Conservation (phyloP, 1,284 basidiomycete genomes). For the Mycena sp. region DNA sequence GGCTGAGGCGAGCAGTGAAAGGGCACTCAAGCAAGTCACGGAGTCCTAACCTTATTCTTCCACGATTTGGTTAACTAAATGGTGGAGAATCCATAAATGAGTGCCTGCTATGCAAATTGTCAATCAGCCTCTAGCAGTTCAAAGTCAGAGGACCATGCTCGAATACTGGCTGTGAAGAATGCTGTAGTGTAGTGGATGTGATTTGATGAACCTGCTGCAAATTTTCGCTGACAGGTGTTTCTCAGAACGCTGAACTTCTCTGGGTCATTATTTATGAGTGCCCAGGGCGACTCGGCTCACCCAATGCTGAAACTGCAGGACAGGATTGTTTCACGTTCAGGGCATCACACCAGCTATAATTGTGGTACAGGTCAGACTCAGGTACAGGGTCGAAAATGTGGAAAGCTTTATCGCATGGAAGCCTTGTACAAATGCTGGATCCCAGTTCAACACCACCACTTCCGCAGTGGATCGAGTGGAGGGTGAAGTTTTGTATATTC, state of each 20-base stretch:
- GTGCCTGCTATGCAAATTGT: background rate
- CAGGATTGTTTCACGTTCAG: background rate
- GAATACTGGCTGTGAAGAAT: background rate
- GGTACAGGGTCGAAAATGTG: background rate
- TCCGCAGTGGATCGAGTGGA: too few relatives aligned
- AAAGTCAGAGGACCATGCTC: constrained; percentile 1
- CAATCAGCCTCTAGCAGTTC: constrained; percentile 2
- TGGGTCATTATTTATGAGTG: constrained; percentile 1
- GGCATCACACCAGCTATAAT: constrained; percentile 2
- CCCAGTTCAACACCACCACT: too few relatives aligned
- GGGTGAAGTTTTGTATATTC: too few relatives aligned
- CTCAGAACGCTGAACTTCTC: constrained; percentile 2
- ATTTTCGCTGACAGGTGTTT: constrained; percentile 6
- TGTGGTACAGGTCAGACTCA: background rate
- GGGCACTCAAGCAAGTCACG: too few relatives aligned
- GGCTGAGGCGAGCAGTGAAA: too few relatives aligned
- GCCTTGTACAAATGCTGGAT: background rate
- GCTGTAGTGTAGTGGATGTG: constrained; percentile 2
- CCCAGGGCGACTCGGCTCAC: background rate
- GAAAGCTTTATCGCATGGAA: background rate
- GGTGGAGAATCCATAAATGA: constrained; percentile 2
- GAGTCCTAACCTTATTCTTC: constrained; percentile 2
- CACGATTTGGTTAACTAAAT: constrained; percentile 6
- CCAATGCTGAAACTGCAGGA: background rate
- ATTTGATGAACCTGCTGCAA: constrained; percentile 1